These are phyloP conservation scores for Aspergillus nomiae DNA, from an alignment of 2,329 filamentous ascomycete species.

Conservation along the genomic window DNA sequence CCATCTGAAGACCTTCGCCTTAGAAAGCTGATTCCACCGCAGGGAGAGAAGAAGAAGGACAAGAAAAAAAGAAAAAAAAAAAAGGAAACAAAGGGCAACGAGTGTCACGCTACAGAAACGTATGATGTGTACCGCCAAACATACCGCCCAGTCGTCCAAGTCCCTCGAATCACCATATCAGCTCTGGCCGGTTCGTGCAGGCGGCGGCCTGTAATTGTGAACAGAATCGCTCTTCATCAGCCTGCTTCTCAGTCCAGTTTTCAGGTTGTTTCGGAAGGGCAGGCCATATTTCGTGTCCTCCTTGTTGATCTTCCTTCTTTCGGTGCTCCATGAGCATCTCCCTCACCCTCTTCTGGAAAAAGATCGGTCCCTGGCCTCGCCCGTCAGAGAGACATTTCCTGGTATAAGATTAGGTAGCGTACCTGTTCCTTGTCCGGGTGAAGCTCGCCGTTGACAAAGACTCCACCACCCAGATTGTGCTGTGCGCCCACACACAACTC, in stretches of 20 bases:
- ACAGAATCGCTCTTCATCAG: background rate
- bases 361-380: conserved; percentile 42
- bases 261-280: conserved; percentile 26
- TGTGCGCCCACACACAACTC: conserved; percentile 61
- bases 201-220: background rate
- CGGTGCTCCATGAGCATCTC: conserved; percentile 51
- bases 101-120: too few relatives aligned
- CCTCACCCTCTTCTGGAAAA: conserved; percentile 56
- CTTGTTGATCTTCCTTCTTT: conserved; percentile 40
- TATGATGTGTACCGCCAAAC: too few relatives aligned
- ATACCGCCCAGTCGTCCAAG: too few relatives aligned
- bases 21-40: too few relatives aligned
- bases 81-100: too few relatives aligned
- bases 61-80: too few relatives aligned
- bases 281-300: conserved; percentile 54
- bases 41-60: too few relatives aligned
- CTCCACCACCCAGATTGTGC: conserved; percentile 60
- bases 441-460: conserved; percentile 64
- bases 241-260: background rate
- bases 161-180: background rate
- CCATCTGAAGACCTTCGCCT: too few relatives aligned
- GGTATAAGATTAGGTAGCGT: background rate
- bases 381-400: background rate
- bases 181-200: background rate
- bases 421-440: conserved; percentile 62